Base-by-base conservation (phyloP, 2,329 filamentous ascomycete species). In the Endocalyx cinctus region DNA sequence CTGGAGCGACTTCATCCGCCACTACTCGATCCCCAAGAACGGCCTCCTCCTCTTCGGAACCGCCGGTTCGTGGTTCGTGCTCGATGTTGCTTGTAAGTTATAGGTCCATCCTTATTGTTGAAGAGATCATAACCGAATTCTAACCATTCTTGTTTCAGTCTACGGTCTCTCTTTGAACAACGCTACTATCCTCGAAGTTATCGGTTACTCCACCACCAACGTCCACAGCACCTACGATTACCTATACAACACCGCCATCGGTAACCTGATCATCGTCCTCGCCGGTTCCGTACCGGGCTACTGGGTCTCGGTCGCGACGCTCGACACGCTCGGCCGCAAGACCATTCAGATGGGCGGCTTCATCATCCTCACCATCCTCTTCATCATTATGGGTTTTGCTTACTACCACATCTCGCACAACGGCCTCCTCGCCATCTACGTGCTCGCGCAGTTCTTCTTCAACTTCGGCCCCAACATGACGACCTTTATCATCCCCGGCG, bases 221-320 rank as follows among this genome's bases (percentile, higher is more conserved):
- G 58, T 60, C 25, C 52, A 52, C 34, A 77, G 72, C 42, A 75
- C 84, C 18, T 88, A 88, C 63, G 58, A 85, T 45, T 71, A 69
- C 54, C 70, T 87, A 41, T 80, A 79, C 66, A 85, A 84, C 61
- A 86, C 79, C 6, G 82, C 84, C 31, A 72, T 87, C 14, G 85
- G 85, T 8, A 88, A 90, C 63, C 63, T 89, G 47, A 86, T 89
- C 46, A 72, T 89, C 31, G 79, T 88, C 46, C 77, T 84, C 38
- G 84, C 85, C 4, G 85, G 84, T 37, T 82, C 85, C 29, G 84
- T 89, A 11, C 85, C 85, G 0, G 85, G 85, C 11, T 89, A 89
- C 67, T 89, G 84, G 84, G 74, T 87, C 12, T 85, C 83, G 0
- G 84, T 88, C 5, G 78, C 78, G 2, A 78, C 76, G 2, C 76